Conservation (phyloP, 352 stramenopile genomes). For the Globisporangium iwayamae region DNA sequence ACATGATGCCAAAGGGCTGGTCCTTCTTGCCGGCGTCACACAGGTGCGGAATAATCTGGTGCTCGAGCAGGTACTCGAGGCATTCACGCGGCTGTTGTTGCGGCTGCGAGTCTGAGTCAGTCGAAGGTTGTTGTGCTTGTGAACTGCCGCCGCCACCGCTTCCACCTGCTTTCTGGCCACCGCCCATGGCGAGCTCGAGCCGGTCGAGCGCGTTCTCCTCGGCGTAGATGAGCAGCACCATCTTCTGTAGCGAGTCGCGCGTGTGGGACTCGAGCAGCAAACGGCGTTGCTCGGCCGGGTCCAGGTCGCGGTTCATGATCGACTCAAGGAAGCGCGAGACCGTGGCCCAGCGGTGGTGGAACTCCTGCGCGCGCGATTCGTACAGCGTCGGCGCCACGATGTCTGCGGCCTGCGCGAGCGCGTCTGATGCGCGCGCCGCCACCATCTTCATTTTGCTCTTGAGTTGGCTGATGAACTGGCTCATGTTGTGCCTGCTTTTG, state of each 20-base stretch:
- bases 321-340: slow-evolving; percentile 77
- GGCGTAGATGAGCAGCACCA: slow-evolving; percentile 84
- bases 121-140: slow-evolving; percentile 10
- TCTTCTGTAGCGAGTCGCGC: slow-evolving; percentile 77
- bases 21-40: slow-evolving; percentile 72
- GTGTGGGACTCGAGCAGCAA: slow-evolving; percentile 78
- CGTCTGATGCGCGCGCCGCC: slow-evolving; percentile 65
- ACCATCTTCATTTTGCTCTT: slow-evolving; percentile 77
- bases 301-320: slow-evolving; percentile 58
- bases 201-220: slow-evolving; percentile 78
- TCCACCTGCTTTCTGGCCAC: slow-evolving; percentile 17
- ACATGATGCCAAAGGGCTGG: slow-evolving; percentile 81
- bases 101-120: slow-evolving; percentile 17
- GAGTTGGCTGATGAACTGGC: slow-evolving; percentile 56
- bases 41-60: slow-evolving; percentile 77
- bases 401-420: slow-evolving; percentile 71
- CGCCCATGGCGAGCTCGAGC: slow-evolving; percentile 52
- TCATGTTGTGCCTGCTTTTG: slow-evolving; percentile 10
- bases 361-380: slow-evolving; percentile 80
- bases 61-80: slow-evolving; percentile 81
- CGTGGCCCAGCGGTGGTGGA: slow-evolving; percentile 80
- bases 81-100: slow-evolving; percentile 54
- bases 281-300: slow-evolving; percentile 66
- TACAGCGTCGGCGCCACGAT: slow-evolving; percentile 79
- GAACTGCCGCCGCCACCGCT: too few relatives aligned